These are phyloP conservation scores for Tothia fuscella DNA, from an alignment of 2,329 filamentous ascomycete species.

Conservation along the genomic window DNA sequence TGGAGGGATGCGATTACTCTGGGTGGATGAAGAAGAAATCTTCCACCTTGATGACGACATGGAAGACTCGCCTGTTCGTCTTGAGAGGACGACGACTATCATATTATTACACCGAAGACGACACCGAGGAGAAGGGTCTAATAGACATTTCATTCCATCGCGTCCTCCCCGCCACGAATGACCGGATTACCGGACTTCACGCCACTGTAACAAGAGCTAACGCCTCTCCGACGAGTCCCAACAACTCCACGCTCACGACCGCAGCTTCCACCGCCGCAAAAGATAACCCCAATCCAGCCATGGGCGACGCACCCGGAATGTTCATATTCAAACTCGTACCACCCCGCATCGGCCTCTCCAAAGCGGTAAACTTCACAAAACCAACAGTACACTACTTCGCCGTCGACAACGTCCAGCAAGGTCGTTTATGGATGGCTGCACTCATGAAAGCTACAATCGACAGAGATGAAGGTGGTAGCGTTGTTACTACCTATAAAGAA, in stretches of 20 bases:
- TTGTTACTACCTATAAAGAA: constrained; percentile 90
- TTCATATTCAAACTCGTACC: constrained; percentile 99
- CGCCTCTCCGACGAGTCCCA: constrained; percentile 48
- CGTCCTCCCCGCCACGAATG: constrained; percentile 87
- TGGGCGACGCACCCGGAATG: constrained; percentile 40
- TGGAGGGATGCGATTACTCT: constrained; percentile 77
- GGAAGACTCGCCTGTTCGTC: constrained; percentile 94
- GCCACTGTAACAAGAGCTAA: constrained; percentile 85
- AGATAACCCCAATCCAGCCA: constrained; percentile 27
- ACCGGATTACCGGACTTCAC: constrained; percentile 79
- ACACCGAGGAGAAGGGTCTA: constrained; percentile 83
- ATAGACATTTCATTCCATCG: constrained; percentile 97
- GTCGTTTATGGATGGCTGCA: constrained; percentile 94
- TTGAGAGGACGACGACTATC: constrained; percentile 81
- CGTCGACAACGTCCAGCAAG: constrained; percentile 77
- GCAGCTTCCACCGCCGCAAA: constrained; percentile 18
- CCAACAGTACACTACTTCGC: constrained; percentile 97
- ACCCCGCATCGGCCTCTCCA: constrained; percentile 72
- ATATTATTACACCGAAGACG: constrained; percentile 92
- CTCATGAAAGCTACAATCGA: constrained; percentile 99
- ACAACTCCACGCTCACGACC: constrained; percentile 26
- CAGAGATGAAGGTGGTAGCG: constrained; percentile 62
- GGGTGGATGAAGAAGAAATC: constrained; percentile 99
- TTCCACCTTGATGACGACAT: constrained; percentile 89
- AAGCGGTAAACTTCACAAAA: constrained; percentile 94